Evolutionary conservation across 2,329 filamentous ascomycete genomes (phyloP), one percentile per base, ranked within the genome.

Genomic region (Ascochyta pisi): DNA sequence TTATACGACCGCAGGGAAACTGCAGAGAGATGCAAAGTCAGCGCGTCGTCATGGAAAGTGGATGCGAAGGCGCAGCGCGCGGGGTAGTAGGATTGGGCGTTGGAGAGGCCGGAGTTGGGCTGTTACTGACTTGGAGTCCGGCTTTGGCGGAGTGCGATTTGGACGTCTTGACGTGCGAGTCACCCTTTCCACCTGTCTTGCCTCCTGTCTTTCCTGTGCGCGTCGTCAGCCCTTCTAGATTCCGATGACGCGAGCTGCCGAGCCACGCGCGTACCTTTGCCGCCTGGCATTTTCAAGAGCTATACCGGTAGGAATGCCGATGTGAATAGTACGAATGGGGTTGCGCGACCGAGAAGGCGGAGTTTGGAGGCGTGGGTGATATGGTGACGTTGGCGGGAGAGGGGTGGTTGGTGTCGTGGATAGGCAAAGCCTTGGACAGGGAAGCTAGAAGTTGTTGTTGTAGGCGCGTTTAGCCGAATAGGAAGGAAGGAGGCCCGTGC

Each of bases 1-100:
- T 99, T 81, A 99, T 95, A 89, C 95, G 95, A 81, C 95, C 95
- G 78, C 95, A 99, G 60, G 95, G 95, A 79, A 99, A 99, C 95
- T 99, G 76, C 57, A 65, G 31, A 65, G 64, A 52, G 49, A 57
- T 10, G 27, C 26, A 26, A 57, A 59, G 61, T 73, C 57, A 73
- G 68, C 69, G 67, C 60, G 59, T 64, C 53, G 43, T 64, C 54
- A 27, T 54, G 53, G 22, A 56, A 40, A 49, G 40, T 45, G 34
- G 27, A 45, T 59, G 53, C 42, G 54, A 51, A 47, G 24, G 33
- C 39, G 19, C 27, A 58, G 55, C 58, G 58, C 57, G 65, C 58
- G 64, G 63, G 69, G 64, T 47, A 44, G 52, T 57, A 57, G 40
- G 53, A 56, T 63, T 54, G 54, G 58, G 57, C 39, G 50, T 22